Evolutionary conservation across 148 eudicot species (phyloP).

Genomic region (Fagopyrum homotropicum): DNA sequence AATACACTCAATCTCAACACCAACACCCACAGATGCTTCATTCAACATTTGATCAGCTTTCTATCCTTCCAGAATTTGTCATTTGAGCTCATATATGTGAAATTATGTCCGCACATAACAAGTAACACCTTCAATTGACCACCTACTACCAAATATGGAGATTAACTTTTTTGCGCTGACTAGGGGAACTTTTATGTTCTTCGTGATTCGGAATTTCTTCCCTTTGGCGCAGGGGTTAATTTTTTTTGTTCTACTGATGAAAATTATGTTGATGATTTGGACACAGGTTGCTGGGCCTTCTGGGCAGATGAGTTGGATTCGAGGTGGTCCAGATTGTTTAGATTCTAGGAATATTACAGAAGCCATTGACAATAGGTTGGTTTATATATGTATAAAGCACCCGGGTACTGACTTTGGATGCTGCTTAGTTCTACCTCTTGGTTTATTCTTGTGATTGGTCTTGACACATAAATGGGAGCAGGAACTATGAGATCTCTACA

Average conservation of each 20-base stretch:
- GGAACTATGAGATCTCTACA: not conserved
- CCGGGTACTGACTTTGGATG: not conserved
- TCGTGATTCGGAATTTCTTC: not conserved
- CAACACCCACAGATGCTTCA: too few relatives aligned
- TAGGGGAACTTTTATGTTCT: not conserved
- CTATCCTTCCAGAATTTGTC: not conserved
- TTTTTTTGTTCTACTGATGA: not conserved
- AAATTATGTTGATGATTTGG: conserved; percentile 7
- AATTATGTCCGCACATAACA: not conserved
- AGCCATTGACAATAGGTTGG: conserved; percentile 71
- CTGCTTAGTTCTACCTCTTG: not conserved
- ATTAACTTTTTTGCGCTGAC: not conserved
- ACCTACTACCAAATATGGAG: not conserved
- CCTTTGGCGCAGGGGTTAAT: not conserved
- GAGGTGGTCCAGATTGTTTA: conserved; percentile 71
- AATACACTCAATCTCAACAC: too few relatives aligned
- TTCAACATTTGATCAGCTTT: not conserved
- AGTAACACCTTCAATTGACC: not conserved
- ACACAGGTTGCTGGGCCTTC: conserved; percentile 86
- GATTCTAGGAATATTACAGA: conserved; percentile 59
- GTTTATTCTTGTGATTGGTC: not conserved
- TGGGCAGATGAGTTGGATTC: conserved; percentile 96
- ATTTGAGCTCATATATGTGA: not conserved
- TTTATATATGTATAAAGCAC: not conserved
- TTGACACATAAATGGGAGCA: not conserved